Evolutionary conservation across 192 early-diverging fungal genomes (phyloP).

Genomic region (Backusella psychrophila): DNA sequence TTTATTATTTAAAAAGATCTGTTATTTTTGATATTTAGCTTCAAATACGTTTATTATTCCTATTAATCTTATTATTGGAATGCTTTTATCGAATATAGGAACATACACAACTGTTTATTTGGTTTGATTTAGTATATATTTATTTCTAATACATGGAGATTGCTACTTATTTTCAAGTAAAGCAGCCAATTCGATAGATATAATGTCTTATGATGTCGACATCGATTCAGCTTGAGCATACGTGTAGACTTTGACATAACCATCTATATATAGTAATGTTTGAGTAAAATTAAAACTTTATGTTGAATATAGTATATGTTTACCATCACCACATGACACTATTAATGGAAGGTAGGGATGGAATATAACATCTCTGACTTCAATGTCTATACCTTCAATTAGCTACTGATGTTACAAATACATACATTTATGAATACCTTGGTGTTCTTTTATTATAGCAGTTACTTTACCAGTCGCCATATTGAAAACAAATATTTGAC

Average conservation of each 20-base stretch:
- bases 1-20: background rate
- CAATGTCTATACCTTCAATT: constrained; percentile 56
- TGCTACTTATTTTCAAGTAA: background rate
- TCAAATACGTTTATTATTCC: background rate
- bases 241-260: constrained; percentile 65
- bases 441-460: constrained; percentile 81
- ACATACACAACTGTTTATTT: background rate
- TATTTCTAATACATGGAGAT: background rate
- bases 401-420: background rate
- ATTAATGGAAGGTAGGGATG: constrained; percentile 82
- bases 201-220: background rate
- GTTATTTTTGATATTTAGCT: background rate
- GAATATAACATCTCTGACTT: constrained; percentile 90
- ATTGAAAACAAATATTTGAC: constrained; percentile 85
- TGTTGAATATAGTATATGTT: background rate
- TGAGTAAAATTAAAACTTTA: background rate
- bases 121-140: background rate
- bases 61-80: background rate
- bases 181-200: background rate
- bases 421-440: constrained; percentile 37
- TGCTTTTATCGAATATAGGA: background rate
- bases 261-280: constrained; percentile 44
- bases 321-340: constrained; percentile 86
- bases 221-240: constrained; percentile 21
- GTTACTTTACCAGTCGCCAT: constrained; percentile 74